phyloP scores from a whole-genome alignment of 495 filamentous ascomycete genomes.

The Trichoderma parareesei region DNA sequence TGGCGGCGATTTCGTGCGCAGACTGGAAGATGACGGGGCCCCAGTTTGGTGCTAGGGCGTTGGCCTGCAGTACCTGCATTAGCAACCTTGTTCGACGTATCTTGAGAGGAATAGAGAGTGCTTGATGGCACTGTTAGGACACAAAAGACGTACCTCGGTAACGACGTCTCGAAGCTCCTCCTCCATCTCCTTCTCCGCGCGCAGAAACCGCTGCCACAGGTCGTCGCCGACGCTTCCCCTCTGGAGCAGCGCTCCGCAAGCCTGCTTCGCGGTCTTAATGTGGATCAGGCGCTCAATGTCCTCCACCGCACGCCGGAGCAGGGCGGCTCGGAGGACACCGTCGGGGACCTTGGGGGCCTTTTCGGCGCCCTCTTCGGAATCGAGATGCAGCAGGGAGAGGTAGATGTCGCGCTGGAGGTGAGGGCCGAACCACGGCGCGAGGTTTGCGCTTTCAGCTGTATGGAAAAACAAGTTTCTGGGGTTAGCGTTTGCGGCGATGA shows the following conservation, averaged over 20 bases:
- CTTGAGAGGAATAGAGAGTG: neutral
- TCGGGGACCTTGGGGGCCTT: slow-evolving; percentile 71
- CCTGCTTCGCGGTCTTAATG: slow-evolving; percentile 75
- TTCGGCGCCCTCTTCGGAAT: slow-evolving; percentile 60
- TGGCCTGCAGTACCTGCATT: slow-evolving; percentile 47
- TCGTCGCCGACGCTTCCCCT: slow-evolving; percentile 93
- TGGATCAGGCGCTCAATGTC: slow-evolving; percentile 86
- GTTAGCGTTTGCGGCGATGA: slow-evolving; percentile 12
- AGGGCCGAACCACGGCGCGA: slow-evolving; percentile 86
- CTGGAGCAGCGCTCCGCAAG: slow-evolving; percentile 73
- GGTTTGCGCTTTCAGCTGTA: slow-evolving; percentile 62
- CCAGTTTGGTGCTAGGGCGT: slow-evolving; percentile 79
- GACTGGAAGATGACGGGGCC: slow-evolving; percentile 93
- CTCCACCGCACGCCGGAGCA: slow-evolving; percentile 80
- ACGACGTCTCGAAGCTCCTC: slow-evolving; percentile 92
- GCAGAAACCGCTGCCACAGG: slow-evolving; percentile 82
- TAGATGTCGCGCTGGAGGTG: slow-evolving; percentile 92
- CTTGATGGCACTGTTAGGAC: neutral
- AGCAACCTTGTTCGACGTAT: slow-evolving; percentile 13
- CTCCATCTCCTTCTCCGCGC: slow-evolving; percentile 96
- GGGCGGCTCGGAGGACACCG: slow-evolving; percentile 78
- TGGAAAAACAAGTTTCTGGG: neutral
- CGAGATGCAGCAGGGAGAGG: slow-evolving; percentile 80
- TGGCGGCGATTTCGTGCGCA: slow-evolving; percentile 73
- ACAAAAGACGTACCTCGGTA: slow-evolving; percentile 56